Percentiles rank a stretch among this genome's conserved stretches.
Conservation (phyloP, 2,329 filamentous ascomycete genomes). For the Fusarium sambucinum region DNA sequence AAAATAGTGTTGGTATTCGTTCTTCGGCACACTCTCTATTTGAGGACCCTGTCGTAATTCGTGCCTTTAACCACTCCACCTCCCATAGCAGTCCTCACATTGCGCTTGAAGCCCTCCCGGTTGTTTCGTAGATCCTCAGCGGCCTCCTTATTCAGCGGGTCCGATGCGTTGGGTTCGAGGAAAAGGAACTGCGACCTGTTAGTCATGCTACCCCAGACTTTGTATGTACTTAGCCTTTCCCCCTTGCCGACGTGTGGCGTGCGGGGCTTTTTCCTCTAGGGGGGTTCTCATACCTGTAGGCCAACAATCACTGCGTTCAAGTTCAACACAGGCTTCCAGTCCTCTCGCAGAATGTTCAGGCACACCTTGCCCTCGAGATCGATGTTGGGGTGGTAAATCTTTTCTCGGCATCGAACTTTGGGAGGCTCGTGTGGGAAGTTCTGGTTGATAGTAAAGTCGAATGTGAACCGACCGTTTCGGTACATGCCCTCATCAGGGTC, state of each 20-base stretch:
- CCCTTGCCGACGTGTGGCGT: not conserved
- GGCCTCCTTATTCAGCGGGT: constrained; percentile 98
- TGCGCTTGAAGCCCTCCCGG: constrained; percentile 89
- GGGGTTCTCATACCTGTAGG: constrained; percentile 71
- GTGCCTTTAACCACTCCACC: constrained; percentile 81
- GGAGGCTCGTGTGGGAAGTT: constrained; percentile 98
- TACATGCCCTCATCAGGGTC: constrained; percentile 90
- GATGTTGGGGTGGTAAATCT: constrained; percentile 99
- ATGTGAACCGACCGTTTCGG: constrained; percentile 87
- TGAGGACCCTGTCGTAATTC: constrained; percentile 82
- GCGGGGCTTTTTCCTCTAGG: not conserved
- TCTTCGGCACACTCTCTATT: constrained; percentile 56
- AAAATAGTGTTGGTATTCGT: constrained; percentile 15
- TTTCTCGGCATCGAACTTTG: constrained; percentile 96
- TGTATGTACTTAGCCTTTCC: not conserved
- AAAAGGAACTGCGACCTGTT: constrained; percentile 81
- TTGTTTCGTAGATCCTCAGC: constrained; percentile 91
- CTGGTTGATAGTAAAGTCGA: constrained; percentile 91
- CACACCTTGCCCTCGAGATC: constrained; percentile 98
- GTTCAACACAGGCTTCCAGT: constrained; percentile 99
- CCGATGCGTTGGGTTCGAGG: constrained; percentile 95
- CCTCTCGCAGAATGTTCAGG: constrained; percentile 95
- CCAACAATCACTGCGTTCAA: constrained; percentile 97
- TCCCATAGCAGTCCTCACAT: constrained; percentile 85
- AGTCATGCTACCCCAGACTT: constrained; percentile 31